Evolutionary conservation across 306 rosid species (phyloP), one percentile per base, ranked within the genome.

Genomic region (Begonia peltatifolia): DNA sequence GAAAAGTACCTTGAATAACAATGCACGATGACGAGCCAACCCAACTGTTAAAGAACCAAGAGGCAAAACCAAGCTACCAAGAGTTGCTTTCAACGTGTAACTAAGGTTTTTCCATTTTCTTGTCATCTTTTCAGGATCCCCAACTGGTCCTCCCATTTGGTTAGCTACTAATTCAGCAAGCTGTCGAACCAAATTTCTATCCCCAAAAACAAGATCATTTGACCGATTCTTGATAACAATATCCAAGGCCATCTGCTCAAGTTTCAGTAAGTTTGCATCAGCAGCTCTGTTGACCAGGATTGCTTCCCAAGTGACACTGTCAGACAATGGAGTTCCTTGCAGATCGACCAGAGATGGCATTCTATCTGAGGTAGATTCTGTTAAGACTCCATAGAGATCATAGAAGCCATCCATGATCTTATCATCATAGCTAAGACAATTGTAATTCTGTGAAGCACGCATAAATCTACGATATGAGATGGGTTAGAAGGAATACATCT

Each of bases 1-100:
- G 38, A 7, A 5, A 41, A 44, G 60, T 71, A 90, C 99, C 99
- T 90, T 90, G 70, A 86, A 86, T 71, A 90, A 68, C 77, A 90
- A 86, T 15, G 99, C 95, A 22, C 99, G 99, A 74, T 90, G 99
- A 52, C 99, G 85, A 54, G 94, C 95, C 82, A 90, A 75, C 71
- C 99, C 99, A 58, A 83, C 67, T 44, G 80, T 83, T 53, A 90
- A 60, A 60, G 95, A 90, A 74, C 99, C 99, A 56, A 90, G 87
- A 14, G 95, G 95, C 78, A 90, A 72, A 74, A 86, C 78, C 87
- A 83, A 76, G 72, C 99, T 86, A 51, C 95, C 95, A 67, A 74
- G 78, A 59, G 92, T 90, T 71, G 76, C 74, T 83, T 90, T 81
- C 74, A 90, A 75, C 49, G 75, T 73, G 56, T 72, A 53, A 65